These are phyloP conservation scores for Scenedesmus sp. DNA, from an alignment of 163 green algal species.

Conservation along the genomic window DNA sequence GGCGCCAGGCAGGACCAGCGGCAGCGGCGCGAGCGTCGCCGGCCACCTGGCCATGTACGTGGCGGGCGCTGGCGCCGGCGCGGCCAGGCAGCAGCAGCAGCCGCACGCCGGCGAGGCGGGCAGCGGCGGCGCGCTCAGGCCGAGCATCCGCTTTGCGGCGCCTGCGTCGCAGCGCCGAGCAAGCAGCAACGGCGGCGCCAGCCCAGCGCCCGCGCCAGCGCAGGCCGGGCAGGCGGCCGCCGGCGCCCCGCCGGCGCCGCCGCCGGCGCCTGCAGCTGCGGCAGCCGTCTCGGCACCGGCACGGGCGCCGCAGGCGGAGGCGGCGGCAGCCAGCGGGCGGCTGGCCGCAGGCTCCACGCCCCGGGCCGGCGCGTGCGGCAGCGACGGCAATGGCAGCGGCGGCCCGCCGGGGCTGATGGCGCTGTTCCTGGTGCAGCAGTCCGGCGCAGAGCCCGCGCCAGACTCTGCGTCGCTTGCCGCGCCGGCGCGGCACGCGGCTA, in stretches of 20 bases:
- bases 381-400: too few species aligned
- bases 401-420: too few species aligned
- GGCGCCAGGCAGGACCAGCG: conserved; percentile 4
- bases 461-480: too few species aligned
- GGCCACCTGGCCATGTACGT: too few species aligned
- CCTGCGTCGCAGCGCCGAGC: neutral
- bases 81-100: conserved; percentile 1
- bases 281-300: neutral
- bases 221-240: neutral
- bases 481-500: too few species aligned
- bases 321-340: neutral
- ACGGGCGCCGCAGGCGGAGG: neutral
- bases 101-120: too few species aligned
- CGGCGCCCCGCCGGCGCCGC: neutral
- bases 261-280: neutral
- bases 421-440: conserved; percentile 16
- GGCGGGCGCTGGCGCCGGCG: neutral
- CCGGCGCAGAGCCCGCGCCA: neutral
- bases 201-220: neutral
- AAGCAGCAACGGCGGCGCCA: neutral
- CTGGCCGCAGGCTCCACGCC: too few species aligned
- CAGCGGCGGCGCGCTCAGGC: neutral
- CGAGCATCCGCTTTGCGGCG: neutral
- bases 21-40: too few species aligned
- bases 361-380: too few species aligned